Conservation (phyloP, 169 alveolate species). For the Eimeria necatrix region DNA sequence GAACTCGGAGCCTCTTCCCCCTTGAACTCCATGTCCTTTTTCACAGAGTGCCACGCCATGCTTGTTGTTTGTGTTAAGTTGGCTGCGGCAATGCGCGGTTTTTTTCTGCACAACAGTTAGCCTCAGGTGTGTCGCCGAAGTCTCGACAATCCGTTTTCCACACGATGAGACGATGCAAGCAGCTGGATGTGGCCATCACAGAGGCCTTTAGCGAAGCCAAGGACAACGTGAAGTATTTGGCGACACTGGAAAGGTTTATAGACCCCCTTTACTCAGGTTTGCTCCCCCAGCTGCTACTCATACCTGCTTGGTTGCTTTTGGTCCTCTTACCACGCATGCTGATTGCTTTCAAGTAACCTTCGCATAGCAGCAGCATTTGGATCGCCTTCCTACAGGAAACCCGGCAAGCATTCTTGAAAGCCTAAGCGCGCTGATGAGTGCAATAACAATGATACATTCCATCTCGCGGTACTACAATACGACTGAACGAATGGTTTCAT, state of each 20-base stretch:
- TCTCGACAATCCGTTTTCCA: slow-evolving; percentile 77
- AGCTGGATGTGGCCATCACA: slow-evolving; percentile 94
- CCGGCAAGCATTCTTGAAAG: slow-evolving; percentile 96
- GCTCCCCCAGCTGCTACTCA: neutral
- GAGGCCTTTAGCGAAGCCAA: slow-evolving; percentile 98
- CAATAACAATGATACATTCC: slow-evolving; percentile 97
- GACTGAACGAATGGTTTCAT: slow-evolving; percentile 96
- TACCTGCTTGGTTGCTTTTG: too few relatives aligned
- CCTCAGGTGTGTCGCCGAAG: slow-evolving; percentile 69
- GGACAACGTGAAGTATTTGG: slow-evolving; percentile 97
- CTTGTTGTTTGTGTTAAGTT: too few relatives aligned
- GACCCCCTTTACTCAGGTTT: slow-evolving; percentile 96
- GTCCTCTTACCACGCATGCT: too few relatives aligned
- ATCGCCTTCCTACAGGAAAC: slow-evolving; percentile 82
- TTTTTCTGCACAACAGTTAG: neutral
- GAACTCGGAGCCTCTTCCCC: too few relatives aligned
- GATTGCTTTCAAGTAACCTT: too few relatives aligned
- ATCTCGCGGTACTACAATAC: slow-evolving; percentile 98
- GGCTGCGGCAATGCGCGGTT: too few relatives aligned
- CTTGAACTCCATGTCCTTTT: too few relatives aligned
- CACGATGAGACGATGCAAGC: slow-evolving; percentile 91
- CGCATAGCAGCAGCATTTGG: neutral
- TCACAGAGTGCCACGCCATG: too few relatives aligned
- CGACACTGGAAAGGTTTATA: slow-evolving; percentile 96
- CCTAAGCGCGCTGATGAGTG: slow-evolving; percentile 96